Conservation (phyloP, 768 basidiomycete species). For the Filobasidium floriforme region DNA sequence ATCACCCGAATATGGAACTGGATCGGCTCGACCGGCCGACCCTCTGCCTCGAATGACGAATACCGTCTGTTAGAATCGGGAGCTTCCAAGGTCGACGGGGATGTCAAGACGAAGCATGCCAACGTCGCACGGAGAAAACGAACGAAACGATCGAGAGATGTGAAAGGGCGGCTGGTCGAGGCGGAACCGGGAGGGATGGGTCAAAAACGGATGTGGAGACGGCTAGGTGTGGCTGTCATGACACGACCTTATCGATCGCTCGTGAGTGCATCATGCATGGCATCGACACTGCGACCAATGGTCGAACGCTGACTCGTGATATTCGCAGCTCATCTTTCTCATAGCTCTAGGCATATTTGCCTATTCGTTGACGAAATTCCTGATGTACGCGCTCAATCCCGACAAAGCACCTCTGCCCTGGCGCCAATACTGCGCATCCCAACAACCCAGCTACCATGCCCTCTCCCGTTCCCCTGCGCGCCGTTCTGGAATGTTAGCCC, state of each 20-base stretch:
- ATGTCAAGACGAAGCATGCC: not conserved
- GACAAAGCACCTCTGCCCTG: conserved; percentile 92
- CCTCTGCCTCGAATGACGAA: not conserved
- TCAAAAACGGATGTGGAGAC: not conserved
- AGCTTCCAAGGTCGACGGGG: not conserved
- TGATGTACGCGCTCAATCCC: conserved; percentile 89
- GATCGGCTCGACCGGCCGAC: not conserved
- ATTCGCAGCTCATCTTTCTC: conserved; percentile 53
- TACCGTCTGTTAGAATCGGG: conserved; percentile 4
- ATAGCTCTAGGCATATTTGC: conserved; percentile 73
- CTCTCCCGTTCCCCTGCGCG: conserved; percentile 23
- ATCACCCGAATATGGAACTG: not conserved
- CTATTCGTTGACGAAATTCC: conserved; percentile 70
- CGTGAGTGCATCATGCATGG: not conserved
- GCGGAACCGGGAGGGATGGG: not conserved
- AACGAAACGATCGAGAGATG: conserved; percentile 2
- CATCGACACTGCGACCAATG: no score
- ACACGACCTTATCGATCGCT: not conserved
- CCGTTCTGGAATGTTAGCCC: not conserved
- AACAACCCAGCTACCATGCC: conserved; percentile 42
- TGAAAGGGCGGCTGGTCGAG: not conserved
- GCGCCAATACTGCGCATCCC: conserved; percentile 78
- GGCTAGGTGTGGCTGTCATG: not conserved
- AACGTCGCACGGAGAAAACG: not conserved
- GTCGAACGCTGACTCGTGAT: no score